Evolutionary conservation across 768 basidiomycete species (phyloP), one percentile per base, ranked within the genome.

Genomic region (Mycena olivaceomarginata): DNA sequence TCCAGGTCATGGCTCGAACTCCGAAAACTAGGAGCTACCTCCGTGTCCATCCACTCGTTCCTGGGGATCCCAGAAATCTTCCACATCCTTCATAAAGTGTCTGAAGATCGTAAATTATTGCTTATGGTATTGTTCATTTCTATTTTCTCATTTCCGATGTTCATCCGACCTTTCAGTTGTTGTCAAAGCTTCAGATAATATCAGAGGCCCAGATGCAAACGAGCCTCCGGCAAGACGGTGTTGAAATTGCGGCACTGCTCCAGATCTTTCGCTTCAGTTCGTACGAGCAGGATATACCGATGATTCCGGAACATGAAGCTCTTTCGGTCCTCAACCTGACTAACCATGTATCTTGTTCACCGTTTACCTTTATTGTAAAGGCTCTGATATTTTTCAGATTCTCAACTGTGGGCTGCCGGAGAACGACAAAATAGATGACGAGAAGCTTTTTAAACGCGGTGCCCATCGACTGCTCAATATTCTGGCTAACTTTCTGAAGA

Each of bases 391-490:
- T 18, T 39, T 69, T 31, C 39, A 57, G 39, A 45, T 45, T 45
- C 43, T 45, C 43, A 15, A 45, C 43, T 15, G 43, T 45, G 43
- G 11, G 11, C 43, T 45, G 43, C 43, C 43, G 9, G 43, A 15
- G 43, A 45, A 45, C 43, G 13, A 10, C 43, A 45, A 45, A 15
- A 45, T 45, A 45, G 43, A 45, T 11, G 56, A 69, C 56, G 40
- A 57, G 10, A 59, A 45, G n/a, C 15, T 25, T 7, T 69, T 59
- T 39, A 57, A n/a, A 18, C 4, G 56, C 6, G 40, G 39, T 39
- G 56, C n/a, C 20, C 56, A 57, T n/a, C 37, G 39, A 13, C 40
- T 69, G n/a, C 51, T 69, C 18, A 69, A 69, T 25, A n/a, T 69
- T 39, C n/a, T 69, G 16, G 39, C 56, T 20, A 40, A 57, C 15